Evolutionary conservation across 192 early-diverging fungal species (phyloP).

Genomic region (Linnemannia hyalina): DNA sequence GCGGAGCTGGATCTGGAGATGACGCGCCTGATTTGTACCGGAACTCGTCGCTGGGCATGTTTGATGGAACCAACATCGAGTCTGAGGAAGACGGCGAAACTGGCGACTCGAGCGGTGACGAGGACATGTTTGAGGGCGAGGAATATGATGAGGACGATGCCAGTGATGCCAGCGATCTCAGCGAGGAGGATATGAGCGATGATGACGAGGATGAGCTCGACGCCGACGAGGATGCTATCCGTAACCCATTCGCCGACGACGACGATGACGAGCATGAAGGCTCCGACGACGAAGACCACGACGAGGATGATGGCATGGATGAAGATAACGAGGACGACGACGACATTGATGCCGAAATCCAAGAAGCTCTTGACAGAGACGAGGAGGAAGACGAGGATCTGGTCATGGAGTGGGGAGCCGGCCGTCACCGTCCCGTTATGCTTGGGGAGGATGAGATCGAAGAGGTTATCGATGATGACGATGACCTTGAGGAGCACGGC

Average conservation of each 20-base stretch:
- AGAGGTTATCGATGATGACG: conserved; percentile 67
- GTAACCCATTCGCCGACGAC: conserved; percentile 57
- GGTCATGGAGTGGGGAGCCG: conserved; percentile 64
- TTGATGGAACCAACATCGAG: conserved; percentile 80
- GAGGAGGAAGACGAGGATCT: conserved; percentile 70
- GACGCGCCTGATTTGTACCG: conserved; percentile 87
- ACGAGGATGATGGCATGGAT: conserved; percentile 52
- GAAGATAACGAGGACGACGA: conserved; percentile 66
- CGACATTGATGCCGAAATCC: conserved; percentile 51
- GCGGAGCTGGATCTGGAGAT: conserved; percentile 62
- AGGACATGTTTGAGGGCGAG: conserved; percentile 76
- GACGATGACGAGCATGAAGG: conserved; percentile 63
- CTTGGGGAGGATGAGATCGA: conserved; percentile 60
- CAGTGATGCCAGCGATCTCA: conserved; percentile 71
- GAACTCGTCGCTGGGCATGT: conserved; percentile 86
- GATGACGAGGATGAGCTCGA: conserved; percentile 73
- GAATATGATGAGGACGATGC: conserved; percentile 80
- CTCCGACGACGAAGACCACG: conserved; percentile 63
- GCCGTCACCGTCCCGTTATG: conserved; percentile 59
- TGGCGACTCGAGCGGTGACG: conserved; percentile 69
- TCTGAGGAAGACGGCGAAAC: conserved; percentile 74
- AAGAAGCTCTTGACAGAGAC: conserved; percentile 62
- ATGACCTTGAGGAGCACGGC: conserved; percentile 66
- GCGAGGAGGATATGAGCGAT: conserved; percentile 63
- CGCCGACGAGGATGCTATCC: conserved; percentile 67